Base-by-base conservation (phyloP, 306 rosid genomes). In the Vicia faba region DNA sequence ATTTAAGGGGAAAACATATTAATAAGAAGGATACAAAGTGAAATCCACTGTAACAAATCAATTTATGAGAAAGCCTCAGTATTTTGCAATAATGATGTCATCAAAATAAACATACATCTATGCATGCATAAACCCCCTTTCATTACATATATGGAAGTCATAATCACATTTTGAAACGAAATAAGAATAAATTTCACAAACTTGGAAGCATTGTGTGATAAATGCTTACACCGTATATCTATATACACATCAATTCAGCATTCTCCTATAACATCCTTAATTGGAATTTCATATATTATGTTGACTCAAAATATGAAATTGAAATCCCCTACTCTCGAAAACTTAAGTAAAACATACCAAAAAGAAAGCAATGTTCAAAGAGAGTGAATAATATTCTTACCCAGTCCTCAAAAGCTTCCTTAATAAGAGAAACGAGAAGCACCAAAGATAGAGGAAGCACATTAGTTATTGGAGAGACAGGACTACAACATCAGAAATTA, bases 391-490 rank as follows among this genome's bases (percentile, higher is more conserved):
- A 46, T 46, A 70, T 40, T 40, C 96, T 85, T 76, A 92, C 97
- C 95, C 95, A 92, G 69, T 92, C 96, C 83, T 92, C 97, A 76
- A 84, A 92, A 71, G 97, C 97, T 87, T 92, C 97, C 81, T 92
- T 92, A 29, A 87, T 80, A 64, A 92, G 95, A 78, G 97, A 89
- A 45, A 82, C 83, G 12, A 89, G 79, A 81, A 88, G 88, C 85
- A 93, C 99, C 82, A 89, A 45, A 75, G 91, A 84, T 68, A 93
- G 81, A 58, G 98, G 98, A 76, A 93, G 82, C 82, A 93, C 97
- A 74, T 89, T 93, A 61, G 98, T 93, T 77, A 89, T 73, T 46
- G 98, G 97, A 85, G 89, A 83, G 43, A 89, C 93, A 25, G 98
- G 98, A 88, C 98, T 93, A 84, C 91, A 89, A 28, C 39, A 84